Base-by-base conservation (phyloP, 768 basidiomycete genomes). In the Chalciporus pseudorubinellus region DNA sequence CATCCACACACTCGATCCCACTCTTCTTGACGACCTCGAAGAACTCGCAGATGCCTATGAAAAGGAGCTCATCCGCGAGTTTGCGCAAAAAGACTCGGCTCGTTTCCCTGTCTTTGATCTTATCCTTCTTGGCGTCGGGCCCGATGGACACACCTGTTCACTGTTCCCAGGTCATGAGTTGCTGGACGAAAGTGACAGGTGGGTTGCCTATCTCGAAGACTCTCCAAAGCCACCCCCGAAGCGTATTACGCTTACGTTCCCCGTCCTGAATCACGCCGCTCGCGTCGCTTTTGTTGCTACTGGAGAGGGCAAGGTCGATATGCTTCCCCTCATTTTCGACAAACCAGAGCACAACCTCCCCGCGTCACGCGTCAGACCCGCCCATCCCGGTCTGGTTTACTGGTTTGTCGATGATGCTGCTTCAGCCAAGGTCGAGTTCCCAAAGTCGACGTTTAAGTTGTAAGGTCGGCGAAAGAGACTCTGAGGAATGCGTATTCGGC, bases 41-140 rank as follows among this genome's bases (percentile, higher is more conserved):
- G 88, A 89, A 67, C 87, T 92, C 51, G 68, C 85, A 3, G 89
- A 91, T 64, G 79, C 81, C 2, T 92, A 93, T 66, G 89, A 92
- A 69, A 81, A 84, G 62, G 75, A 82, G 65, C 88, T 99, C 66
- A 92, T 98, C 64, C 78, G 70, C 53, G 87, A 89, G 67, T 99
- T 99, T 65, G 97, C 95, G 0, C 84, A 87, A 65, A 90, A 85
- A 66, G 92, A 98, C 67, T 78, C 93, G 5, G 95, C 95, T 16
- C 86, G 95, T 53, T 98, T 98, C 80, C 97, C 97, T 56, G 78
- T 97, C 46, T 98, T 99, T 70, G 97, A 99, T 68, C 83, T 99
- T 66, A 89, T 98, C 73, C 83, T 99, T 39, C 86, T 99, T 46
- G 97, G 97, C 44, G 85, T 95, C 81, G 97, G 97, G 26, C 91